phyloP scores from a whole-genome alignment of 2,329 filamentous ascomycete species.

The Penicillium sp. region DNA sequence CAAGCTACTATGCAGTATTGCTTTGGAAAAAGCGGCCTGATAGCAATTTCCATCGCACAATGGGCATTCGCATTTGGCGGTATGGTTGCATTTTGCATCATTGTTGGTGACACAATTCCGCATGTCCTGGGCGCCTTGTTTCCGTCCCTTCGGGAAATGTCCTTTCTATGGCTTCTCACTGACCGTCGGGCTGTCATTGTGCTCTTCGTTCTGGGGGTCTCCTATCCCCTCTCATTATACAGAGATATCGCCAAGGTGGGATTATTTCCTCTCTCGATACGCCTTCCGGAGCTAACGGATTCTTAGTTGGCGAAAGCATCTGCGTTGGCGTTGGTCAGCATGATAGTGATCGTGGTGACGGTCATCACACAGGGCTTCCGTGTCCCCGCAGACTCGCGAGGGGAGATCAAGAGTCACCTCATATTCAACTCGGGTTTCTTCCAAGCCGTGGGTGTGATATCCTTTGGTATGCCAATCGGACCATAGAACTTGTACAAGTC shows the following conservation, averaged over 20 bases:
- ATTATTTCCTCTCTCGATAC: constrained; percentile 3
- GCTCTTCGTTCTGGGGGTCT: constrained; percentile 83
- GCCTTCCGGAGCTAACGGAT: constrained; percentile 32
- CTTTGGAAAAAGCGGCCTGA: constrained; percentile 84
- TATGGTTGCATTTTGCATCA: constrained; percentile 98
- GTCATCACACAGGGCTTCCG: constrained; percentile 83
- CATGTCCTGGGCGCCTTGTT: constrained; percentile 85
- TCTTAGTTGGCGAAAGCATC: constrained; percentile 89
- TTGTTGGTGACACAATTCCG: constrained; percentile 94
- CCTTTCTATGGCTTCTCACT: constrained; percentile 81
- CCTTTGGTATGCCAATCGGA: constrained; percentile 71
- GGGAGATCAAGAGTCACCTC: constrained; percentile 72
- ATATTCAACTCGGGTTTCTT: constrained; percentile 88
- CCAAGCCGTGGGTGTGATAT: constrained; percentile 96
- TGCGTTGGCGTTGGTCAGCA: constrained; percentile 88
- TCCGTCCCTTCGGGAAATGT: constrained; percentile 72
- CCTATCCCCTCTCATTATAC: constrained; percentile 90
- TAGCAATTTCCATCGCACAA: constrained; percentile 90
- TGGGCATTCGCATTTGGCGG: constrained; percentile 99
- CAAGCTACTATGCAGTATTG: constrained; percentile 96
- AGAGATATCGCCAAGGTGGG: constrained; percentile 93
- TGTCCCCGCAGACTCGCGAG: constrained; percentile 73
- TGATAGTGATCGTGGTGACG: constrained; percentile 86
- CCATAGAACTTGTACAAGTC: constrained; percentile 7
- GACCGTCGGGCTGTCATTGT: constrained; percentile 84